A percentile compares a stretch with the other conserved stretches of the same genome.
These are phyloP conservation scores for Daldinia caldariorum DNA, from an alignment of 495 filamentous ascomycete genomes.

Conservation along the genomic window DNA sequence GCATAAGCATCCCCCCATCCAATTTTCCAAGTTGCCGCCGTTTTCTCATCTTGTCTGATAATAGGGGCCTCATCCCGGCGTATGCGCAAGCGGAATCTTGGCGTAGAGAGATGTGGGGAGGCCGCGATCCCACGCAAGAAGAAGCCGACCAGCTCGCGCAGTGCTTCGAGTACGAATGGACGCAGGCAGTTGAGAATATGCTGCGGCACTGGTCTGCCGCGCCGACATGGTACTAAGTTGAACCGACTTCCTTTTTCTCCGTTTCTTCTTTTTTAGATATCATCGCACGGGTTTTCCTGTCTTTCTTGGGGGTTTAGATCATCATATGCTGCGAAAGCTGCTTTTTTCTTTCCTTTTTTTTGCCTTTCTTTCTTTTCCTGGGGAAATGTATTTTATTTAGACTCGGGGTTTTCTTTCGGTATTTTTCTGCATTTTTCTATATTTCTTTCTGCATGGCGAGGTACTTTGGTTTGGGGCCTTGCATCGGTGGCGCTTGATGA, in stretches of 20 bases:
- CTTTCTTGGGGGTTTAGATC: conserved; percentile 6
- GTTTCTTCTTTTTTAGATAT: neutral
- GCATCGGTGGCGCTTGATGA: conserved; percentile 31
- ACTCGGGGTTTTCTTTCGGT: neutral
- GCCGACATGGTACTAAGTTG: conserved; percentile 60
- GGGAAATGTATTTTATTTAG: neutral
- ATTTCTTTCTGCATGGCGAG: conserved; percentile 5
- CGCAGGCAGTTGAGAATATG: conserved; percentile 70
- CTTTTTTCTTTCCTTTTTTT: no score
- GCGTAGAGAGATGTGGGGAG: conserved; percentile 79
- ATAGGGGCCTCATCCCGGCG: conserved; percentile 66
- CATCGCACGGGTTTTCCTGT: neutral
- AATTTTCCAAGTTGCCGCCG: neutral
- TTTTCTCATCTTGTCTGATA: neutral
- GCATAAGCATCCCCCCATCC: no score
- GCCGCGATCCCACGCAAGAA: conserved; percentile 61
- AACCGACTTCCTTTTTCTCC: conserved; percentile 9
- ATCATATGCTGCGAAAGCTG: neutral
- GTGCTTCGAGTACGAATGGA: conserved; percentile 75
- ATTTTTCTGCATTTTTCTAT: conserved; percentile 21
- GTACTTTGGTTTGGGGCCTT: conserved; percentile 15
- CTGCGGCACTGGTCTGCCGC: conserved; percentile 73
- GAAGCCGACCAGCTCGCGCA: conserved; percentile 67
- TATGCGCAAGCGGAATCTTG: conserved; percentile 69
- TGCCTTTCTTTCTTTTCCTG: neutral